These are phyloP conservation scores for Starmerella roubikii DNA, from an alignment of 805 yeast genomes.

Conservation along the genomic window DNA sequence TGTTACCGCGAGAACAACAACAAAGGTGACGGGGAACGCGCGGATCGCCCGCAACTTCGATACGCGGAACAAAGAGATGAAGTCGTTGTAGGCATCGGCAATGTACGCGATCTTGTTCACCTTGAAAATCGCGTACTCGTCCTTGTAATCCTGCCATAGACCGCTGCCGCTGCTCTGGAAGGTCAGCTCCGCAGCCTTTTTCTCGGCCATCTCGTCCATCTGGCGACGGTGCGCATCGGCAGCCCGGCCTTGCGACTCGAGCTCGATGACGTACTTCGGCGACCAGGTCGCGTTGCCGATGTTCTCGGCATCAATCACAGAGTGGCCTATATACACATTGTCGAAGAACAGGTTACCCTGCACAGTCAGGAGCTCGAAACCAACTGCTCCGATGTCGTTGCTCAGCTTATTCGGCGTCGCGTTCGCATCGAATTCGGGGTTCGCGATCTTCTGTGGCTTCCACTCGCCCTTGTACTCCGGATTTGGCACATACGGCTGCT, in stretches of 20 bases:
- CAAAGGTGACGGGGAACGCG: constrained; percentile 28
- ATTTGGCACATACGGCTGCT: constrained; percentile 50
- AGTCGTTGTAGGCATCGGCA: constrained; percentile 21
- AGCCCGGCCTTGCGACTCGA: constrained; percentile 18
- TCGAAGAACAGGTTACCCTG: constrained; percentile 61
- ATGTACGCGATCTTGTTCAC: constrained; percentile 27
- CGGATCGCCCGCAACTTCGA: constrained; percentile 25
- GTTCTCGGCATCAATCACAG: constrained; percentile 67
- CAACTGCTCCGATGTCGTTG: constrained; percentile 57
- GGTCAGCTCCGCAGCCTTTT: constrained; percentile 12
- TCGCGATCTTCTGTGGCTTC: constrained; percentile 50
- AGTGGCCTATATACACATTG: constrained; percentile 75
- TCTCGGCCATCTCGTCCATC: background rate
- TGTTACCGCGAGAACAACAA: constrained; percentile 23
- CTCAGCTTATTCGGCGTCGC: constrained; percentile 44
- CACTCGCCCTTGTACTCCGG: constrained; percentile 73
- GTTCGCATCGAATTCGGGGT: constrained; percentile 49
- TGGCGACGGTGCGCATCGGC: constrained; percentile 16
- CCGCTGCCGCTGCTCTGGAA: constrained; percentile 8
- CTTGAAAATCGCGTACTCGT: constrained; percentile 22
- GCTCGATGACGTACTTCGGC: constrained; percentile 28
- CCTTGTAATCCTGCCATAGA: constrained; percentile 1
- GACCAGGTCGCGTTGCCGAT: constrained; percentile 66
- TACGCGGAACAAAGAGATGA: constrained; percentile 22
- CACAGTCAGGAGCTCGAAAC: constrained; percentile 86